Percentiles rank a stretch among this genome's conserved stretches.
phyloP scores from a whole-genome alignment of 23 red algal genomes.

The Gracilaria gracilis region DNA sequence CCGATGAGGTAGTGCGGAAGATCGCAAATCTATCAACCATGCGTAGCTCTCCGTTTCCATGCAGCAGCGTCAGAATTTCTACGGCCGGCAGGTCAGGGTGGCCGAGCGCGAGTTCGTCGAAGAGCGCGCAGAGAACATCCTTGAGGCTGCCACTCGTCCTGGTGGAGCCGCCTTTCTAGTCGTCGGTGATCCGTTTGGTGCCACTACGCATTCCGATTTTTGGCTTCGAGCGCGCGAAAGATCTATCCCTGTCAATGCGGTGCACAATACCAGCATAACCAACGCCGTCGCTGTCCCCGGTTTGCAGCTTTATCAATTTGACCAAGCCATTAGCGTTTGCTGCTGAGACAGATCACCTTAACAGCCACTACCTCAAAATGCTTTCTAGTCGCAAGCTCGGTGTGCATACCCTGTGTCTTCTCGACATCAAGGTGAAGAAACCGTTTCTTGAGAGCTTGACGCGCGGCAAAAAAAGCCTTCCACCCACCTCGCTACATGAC shows the following conservation, averaged over 20 bases:
- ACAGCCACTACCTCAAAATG: slow-evolving; percentile 84
- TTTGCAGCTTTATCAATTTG: slow-evolving; percentile 96
- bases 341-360: slow-evolving; percentile 87
- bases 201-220: slow-evolving; percentile 96
- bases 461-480: slow-evolving; percentile 83
- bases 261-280: slow-evolving; percentile 94
- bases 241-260: slow-evolving; percentile 63
- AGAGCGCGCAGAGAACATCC: slow-evolving; percentile 75
- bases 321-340: slow-evolving; percentile 83
- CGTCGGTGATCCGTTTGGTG: slow-evolving; percentile 96
- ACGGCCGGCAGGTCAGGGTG: slow-evolving; percentile 71
- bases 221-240: slow-evolving; percentile 81
- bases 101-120: slow-evolving; percentile 98
- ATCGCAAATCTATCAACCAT: too few species aligned
- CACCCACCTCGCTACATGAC: slow-evolving; percentile 93
- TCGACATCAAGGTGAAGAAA: slow-evolving; percentile 98
- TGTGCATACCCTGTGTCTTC: slow-evolving; percentile 91
- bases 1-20: too few species aligned
- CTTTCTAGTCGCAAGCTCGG: slow-evolving; percentile 70
- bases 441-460: slow-evolving; percentile 90
- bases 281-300: slow-evolving; percentile 95
- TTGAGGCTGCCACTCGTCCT: slow-evolving; percentile 45
- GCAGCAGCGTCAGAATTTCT: slow-evolving; percentile 58
- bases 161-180: slow-evolving; percentile 94
- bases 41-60: slow-evolving; percentile 66